Evolutionary conservation across 441 rosid genomes (phyloP).

Genomic region (Syzygium malaccense): DNA sequence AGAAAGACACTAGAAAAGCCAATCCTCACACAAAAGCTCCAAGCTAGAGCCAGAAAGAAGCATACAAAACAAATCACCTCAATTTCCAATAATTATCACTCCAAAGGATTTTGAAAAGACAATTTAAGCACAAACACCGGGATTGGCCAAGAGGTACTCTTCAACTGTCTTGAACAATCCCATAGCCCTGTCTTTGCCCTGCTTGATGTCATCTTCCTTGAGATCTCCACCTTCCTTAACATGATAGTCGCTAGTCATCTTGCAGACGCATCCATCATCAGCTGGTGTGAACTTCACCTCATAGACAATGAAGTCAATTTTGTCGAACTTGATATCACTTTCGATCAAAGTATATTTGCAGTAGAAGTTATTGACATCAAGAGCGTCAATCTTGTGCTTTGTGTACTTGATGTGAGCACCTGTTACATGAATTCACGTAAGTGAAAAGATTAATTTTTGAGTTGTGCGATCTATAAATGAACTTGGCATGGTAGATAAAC

Average conservation of each 20-base stretch:
- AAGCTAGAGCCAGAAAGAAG: not conserved
- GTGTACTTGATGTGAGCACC: not conserved
- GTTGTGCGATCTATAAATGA: not conserved
- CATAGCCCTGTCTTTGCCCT: not conserved
- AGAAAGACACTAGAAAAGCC: not conserved
- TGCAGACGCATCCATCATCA: not conserved
- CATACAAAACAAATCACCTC: not conserved
- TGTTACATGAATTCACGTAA: not conserved
- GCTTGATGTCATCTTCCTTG: not conserved
- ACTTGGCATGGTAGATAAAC: not conserved
- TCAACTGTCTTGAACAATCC: not conserved
- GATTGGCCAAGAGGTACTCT: not conserved
- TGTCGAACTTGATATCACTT: not conserved
- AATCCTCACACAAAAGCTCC: not conserved
- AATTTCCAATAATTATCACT: not conserved
- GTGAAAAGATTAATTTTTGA: not conserved
- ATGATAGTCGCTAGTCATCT: not conserved
- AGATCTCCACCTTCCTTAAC: not conserved
- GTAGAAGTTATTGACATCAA: not conserved
- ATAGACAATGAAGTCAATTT: not conserved
- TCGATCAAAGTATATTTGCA: constrained; percentile 7
- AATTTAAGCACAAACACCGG: not conserved
- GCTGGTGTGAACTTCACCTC: not conserved
- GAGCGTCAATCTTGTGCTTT: not conserved
- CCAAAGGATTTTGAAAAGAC: not conserved